These are phyloP conservation scores for Mycosphaerella sp. DNA, from an alignment of 2,329 filamentous ascomycete species.

Conservation along the genomic window DNA sequence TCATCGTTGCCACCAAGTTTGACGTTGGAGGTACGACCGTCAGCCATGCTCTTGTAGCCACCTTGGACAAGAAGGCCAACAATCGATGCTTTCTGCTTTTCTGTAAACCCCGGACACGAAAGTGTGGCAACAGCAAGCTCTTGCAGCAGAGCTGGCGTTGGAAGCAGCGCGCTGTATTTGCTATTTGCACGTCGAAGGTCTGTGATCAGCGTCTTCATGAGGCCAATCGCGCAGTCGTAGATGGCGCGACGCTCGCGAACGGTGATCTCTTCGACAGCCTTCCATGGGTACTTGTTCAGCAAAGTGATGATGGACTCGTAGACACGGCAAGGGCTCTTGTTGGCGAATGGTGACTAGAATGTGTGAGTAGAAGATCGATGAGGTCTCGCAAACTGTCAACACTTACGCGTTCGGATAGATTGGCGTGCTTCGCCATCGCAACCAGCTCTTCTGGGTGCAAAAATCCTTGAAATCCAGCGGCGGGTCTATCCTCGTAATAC, in stretches of 20 bases:
- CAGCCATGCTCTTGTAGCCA: constrained; percentile 22
- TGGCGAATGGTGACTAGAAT: constrained; percentile 43
- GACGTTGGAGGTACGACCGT: constrained; percentile 20
- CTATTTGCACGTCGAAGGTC: constrained; percentile 16
- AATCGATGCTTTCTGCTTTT: constrained; percentile 29
- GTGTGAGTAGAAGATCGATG: constrained; percentile 1
- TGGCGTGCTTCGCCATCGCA: constrained; percentile 42
- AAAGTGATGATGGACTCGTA: constrained; percentile 49
- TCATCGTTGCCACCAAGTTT: constrained; percentile 23
- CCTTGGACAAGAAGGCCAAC: constrained; percentile 12
- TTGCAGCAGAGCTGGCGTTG: constrained; percentile 27
- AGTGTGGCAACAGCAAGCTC: constrained; percentile 31
- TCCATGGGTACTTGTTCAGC: constrained; percentile 51
- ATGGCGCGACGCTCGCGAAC: constrained; percentile 43
- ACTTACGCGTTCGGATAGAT: constrained; percentile 46
- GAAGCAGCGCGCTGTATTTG: constrained; percentile 13
- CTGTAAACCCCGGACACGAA: constrained; percentile 31
- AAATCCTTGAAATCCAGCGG: constrained; percentile 47
- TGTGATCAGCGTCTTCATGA: constrained; percentile 25
- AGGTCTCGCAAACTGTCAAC: background rate
- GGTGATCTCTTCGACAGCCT: constrained; percentile 40
- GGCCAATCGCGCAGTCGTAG: constrained; percentile 33
- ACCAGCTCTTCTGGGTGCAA: constrained; percentile 47
- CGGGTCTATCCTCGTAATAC: constrained; percentile 44
- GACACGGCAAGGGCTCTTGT: constrained; percentile 46